phyloP scores from a whole-genome alignment of 1,139 yeast genomes.

The Diutina rugosa region DNA sequence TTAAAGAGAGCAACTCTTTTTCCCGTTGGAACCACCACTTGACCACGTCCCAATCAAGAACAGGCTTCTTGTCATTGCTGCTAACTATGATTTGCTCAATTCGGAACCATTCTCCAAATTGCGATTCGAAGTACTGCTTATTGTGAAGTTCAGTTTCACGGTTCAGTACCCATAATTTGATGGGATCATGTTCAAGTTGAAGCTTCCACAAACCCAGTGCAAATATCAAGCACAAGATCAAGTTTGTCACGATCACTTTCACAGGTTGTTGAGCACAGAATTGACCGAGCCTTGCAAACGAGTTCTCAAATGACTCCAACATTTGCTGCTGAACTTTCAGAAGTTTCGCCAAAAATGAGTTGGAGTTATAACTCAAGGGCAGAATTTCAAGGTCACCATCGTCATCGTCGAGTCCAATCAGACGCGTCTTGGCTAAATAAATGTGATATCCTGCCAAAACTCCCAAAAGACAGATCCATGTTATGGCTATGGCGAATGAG shows the following conservation, averaged over 20 bases:
- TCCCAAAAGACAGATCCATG: conserved; percentile 29
- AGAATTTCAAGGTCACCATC: conserved; percentile 8
- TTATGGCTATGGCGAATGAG: conserved; percentile 44
- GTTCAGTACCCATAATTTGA: conserved; percentile 83
- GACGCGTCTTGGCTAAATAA: conserved; percentile 13
- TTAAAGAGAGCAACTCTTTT: conserved; percentile 27
- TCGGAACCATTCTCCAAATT: conserved; percentile 88
- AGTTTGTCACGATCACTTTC: conserved; percentile 32
- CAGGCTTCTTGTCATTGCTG: conserved; percentile 41
- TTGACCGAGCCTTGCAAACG: conserved; percentile 22
- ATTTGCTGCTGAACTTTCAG: neutral
- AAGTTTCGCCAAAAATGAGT: neutral
- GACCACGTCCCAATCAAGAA: conserved; percentile 51
- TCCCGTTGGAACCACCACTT: conserved; percentile 88
- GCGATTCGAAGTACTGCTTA: conserved; percentile 56
- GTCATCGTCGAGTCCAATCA: conserved; percentile 4
- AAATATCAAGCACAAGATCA: conserved; percentile 30
- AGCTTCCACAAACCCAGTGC: conserved; percentile 42
- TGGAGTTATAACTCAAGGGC: neutral
- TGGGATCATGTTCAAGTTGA: conserved; percentile 65
- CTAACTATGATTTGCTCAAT: conserved; percentile 75
- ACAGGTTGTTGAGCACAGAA: conserved; percentile 50
- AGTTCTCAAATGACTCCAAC: neutral
- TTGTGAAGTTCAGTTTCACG: conserved; percentile 59
- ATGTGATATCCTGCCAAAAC: conserved; percentile 27